Percentiles rank a stretch among this genome's conserved stretches.
Evolutionary conservation across 1,284 basidiomycete species (phyloP).

Genomic region (Apiotrichum akiyoshidainum): DNA sequence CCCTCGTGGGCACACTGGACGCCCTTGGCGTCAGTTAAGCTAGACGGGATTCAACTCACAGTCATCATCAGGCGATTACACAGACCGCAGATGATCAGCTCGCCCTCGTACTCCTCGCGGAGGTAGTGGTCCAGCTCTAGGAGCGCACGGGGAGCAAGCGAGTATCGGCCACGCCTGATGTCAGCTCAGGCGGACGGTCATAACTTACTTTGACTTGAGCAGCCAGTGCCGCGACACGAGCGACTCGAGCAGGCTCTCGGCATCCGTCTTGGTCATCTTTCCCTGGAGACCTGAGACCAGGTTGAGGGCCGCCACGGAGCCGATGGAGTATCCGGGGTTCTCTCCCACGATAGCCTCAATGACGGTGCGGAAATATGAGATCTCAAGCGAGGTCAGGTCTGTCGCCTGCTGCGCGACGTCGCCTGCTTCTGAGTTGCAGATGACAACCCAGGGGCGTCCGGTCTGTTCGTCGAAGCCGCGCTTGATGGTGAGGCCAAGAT

Average conservation of each 20-base stretch:
- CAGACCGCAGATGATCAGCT: conserved; percentile 31
- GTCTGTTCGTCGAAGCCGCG: conserved; percentile 32
- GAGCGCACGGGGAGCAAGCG: conserved; percentile 38
- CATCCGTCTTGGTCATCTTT: conserved; percentile 28
- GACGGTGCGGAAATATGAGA: conserved; percentile 41
- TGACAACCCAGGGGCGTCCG: conserved; percentile 30
- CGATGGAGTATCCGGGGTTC: conserved; percentile 46
- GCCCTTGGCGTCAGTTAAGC: conserved; percentile 27
- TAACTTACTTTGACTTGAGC: conserved; percentile 36
- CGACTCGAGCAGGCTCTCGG: conserved; percentile 32
- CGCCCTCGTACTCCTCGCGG: conserved; percentile 34
- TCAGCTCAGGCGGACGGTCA: neutral
- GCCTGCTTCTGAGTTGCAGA: conserved; percentile 39
- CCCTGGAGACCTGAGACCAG: conserved; percentile 22
- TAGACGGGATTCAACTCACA: conserved; percentile 24
- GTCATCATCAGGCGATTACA: conserved; percentile 38
- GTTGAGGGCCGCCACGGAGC: conserved; percentile 31
- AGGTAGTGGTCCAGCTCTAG: conserved; percentile 45
- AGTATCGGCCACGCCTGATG: conserved; percentile 41
- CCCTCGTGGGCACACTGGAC: conserved; percentile 28
- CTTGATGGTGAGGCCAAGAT: conserved; percentile 34
- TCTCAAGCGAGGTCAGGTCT: conserved; percentile 41
- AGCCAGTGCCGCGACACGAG: conserved; percentile 46
- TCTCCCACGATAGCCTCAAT: conserved; percentile 41
- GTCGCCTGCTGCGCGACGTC: conserved; percentile 37